These are phyloP conservation scores for Aspergillus candidus DNA, from an alignment of 2,329 filamentous ascomycete species.

Conservation along the genomic window DNA sequence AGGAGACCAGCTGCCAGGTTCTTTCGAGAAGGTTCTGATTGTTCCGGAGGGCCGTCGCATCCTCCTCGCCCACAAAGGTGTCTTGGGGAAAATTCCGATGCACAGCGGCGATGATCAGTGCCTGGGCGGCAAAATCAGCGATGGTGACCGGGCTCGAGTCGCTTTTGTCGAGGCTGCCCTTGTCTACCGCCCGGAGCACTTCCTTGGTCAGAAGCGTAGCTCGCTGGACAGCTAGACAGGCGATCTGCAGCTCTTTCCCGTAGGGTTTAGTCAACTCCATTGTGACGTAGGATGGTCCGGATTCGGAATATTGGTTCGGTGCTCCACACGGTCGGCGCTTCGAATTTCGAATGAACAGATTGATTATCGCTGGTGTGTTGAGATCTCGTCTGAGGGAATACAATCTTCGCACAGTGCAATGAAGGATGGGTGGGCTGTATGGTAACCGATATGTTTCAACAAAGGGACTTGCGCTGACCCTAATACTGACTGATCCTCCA, in stretches of 20 bases:
- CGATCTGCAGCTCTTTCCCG: constrained; percentile 32
- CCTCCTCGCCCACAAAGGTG: constrained; percentile 58
- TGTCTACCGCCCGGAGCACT: constrained; percentile 45
- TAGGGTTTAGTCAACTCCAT: constrained; percentile 26
- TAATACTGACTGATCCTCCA: no score
- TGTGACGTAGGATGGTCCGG: constrained; percentile 1
- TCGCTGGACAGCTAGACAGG: constrained; percentile 46
- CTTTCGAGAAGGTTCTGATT: constrained; percentile 45
- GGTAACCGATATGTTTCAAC: no score
- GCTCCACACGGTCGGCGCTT: background rate
- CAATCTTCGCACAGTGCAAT: background rate
- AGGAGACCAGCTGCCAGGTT: constrained; percentile 52
- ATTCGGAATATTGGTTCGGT: background rate
- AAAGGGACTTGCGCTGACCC: no score
- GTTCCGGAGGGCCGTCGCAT: constrained; percentile 47
- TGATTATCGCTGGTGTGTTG: no score
- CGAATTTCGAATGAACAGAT: background rate
- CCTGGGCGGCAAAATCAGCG: constrained; percentile 59
- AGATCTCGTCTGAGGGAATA: background rate
- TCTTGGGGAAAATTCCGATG: constrained; percentile 51
- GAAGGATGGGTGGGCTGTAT: no score
- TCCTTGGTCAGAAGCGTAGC: constrained; percentile 54
- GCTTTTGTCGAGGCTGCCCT: constrained; percentile 50
- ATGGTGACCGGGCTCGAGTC: constrained; percentile 58
- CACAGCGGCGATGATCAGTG: constrained; percentile 54